These are phyloP conservation scores for Lobosporangium transversale DNA, from an alignment of 192 early-diverging fungal genomes.

Conservation along the genomic window DNA sequence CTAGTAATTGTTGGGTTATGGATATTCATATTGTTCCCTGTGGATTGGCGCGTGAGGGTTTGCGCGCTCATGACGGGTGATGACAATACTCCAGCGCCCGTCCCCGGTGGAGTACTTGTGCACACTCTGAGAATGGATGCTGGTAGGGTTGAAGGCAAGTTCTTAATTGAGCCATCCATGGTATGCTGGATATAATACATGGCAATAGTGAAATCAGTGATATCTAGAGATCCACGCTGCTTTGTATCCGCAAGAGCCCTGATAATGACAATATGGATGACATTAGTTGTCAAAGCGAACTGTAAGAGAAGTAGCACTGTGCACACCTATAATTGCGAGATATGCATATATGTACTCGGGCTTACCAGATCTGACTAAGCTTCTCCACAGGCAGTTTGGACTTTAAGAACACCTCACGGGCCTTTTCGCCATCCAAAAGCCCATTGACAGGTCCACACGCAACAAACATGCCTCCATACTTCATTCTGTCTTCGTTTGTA, in stretches of 20 bases:
- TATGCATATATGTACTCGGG: background rate
- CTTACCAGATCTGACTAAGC: constrained; percentile 85
- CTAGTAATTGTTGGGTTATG: constrained; percentile 24
- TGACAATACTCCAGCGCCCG: constrained; percentile 11
- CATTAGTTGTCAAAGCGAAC: background rate
- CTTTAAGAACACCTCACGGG: constrained; percentile 79
- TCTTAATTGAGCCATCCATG: constrained; percentile 75
- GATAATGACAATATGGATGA: background rate
- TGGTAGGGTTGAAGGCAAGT: constrained; percentile 78
- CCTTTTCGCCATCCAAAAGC: constrained; percentile 70
- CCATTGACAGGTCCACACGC: constrained; percentile 44
- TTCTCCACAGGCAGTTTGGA: constrained; percentile 82
- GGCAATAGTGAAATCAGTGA: constrained; percentile 88
- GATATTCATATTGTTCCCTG: constrained; percentile 48
- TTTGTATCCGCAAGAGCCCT: constrained; percentile 84
- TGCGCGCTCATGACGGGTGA: constrained; percentile 33
- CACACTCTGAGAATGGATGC: constrained; percentile 64
- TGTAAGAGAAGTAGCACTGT: background rate
- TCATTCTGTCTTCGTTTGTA: constrained; percentile 34
- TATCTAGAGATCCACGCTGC: constrained; percentile 72
- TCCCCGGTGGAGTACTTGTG: constrained; percentile 29
- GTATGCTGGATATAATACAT: constrained; percentile 89
- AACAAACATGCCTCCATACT: constrained; percentile 52
- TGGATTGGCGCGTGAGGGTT: constrained; percentile 35
- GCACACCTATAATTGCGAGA: too few species aligned